phyloP scores from a whole-genome alignment of 2,329 filamentous ascomycete genomes.

The Cytospora chrysosperma region DNA sequence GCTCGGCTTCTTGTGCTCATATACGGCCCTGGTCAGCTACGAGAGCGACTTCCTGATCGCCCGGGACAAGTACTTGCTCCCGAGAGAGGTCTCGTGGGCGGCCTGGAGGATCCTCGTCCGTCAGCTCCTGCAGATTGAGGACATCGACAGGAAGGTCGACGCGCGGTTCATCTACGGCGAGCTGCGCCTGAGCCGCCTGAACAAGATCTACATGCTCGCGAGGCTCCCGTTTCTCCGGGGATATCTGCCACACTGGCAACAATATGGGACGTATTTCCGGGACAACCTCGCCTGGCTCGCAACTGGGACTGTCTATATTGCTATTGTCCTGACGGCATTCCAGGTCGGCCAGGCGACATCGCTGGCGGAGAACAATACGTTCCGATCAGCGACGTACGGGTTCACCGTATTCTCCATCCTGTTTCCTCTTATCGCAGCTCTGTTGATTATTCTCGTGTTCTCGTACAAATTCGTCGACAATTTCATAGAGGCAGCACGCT shows the following conservation, averaged over 20 bases:
- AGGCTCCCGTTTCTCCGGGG: conserved; percentile 8
- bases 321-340: conserved; percentile 48
- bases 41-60: conserved; percentile 42
- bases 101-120: conserved; percentile 38
- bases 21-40: conserved; percentile 36
- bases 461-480: background rate
- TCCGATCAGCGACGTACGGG: conserved; percentile 45
- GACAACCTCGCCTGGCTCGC: conserved; percentile 44
- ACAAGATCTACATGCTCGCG: conserved; percentile 29
- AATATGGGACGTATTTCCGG: conserved; percentile 42
- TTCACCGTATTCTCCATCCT: conserved; percentile 36
- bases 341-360: conserved; percentile 45
- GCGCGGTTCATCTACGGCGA: conserved; percentile 39
- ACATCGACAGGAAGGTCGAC: conserved; percentile 31
- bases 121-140: conserved; percentile 27
- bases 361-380: conserved; percentile 37
- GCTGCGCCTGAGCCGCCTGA: conserved; percentile 38
- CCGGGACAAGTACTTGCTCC: conserved; percentile 35
- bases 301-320: conserved; percentile 41
- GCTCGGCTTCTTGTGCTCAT: conserved; percentile 41
- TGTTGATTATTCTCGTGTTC: background rate
- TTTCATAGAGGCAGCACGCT: background rate
- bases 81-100: conserved; percentile 37
- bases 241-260: conserved; percentile 30
- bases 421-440: background rate